These are phyloP conservation scores for Ogataea hybrid DNA, from an alignment of 1,139 yeast species.

Conservation along the genomic window DNA sequence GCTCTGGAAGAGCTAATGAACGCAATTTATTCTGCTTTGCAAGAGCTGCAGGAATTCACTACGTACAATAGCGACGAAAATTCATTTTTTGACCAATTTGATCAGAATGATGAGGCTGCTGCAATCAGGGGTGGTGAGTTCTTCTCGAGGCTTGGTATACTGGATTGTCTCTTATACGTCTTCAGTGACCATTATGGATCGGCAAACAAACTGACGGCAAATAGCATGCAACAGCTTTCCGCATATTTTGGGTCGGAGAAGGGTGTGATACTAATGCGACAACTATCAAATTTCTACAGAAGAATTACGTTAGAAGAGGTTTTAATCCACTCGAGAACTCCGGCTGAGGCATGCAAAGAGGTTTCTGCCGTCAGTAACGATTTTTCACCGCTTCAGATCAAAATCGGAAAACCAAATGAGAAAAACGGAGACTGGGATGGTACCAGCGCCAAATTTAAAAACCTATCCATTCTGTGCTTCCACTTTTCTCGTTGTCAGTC, in stretches of 20 bases:
- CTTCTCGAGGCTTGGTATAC: constrained; percentile 34
- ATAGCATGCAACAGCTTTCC: constrained; percentile 47
- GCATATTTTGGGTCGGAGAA: constrained; percentile 41
- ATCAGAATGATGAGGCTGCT: constrained; percentile 22
- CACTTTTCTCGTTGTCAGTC: constrained; percentile 51
- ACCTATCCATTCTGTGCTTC: constrained; percentile 54
- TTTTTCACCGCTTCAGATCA: constrained; percentile 39
- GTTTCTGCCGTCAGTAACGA: constrained; percentile 39
- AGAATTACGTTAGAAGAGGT: constrained; percentile 59
- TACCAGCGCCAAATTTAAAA: constrained; percentile 57
- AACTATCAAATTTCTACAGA: constrained; percentile 45
- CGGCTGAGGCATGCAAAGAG: constrained; percentile 45
- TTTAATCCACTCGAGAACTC: constrained; percentile 44
- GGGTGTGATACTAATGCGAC: constrained; percentile 36
- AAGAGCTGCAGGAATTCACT: constrained; percentile 35
- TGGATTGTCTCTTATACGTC: constrained; percentile 35
- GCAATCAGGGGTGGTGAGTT: constrained; percentile 30
- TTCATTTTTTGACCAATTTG: constrained; percentile 38
- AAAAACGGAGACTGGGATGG: constrained; percentile 37
- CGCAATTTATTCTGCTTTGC: constrained; percentile 37
- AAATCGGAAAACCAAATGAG: constrained; percentile 36
- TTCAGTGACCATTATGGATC: constrained; percentile 52
- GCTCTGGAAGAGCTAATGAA: constrained; percentile 38
- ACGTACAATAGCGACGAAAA: constrained; percentile 26
- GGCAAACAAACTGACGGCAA: constrained; percentile 45